Percentiles rank a stretch among this genome's conserved stretches.
phyloP scores from a whole-genome alignment of 768 basidiomycete genomes.

The Cyathus striatus region DNA sequence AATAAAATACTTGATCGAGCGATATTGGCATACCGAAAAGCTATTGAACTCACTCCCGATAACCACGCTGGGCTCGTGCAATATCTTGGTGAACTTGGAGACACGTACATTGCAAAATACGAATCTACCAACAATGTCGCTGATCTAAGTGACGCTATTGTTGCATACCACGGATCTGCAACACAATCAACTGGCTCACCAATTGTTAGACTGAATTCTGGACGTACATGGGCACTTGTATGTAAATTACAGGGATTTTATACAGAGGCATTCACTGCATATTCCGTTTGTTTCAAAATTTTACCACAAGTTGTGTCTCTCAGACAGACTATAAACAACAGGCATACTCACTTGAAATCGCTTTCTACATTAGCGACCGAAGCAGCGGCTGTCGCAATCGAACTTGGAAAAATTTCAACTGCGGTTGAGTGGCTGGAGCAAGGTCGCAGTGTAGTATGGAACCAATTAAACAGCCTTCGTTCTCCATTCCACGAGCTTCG shows the following conservation, averaged over 20 bases:
- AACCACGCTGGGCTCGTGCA: not conserved
- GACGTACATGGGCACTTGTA: slow-evolving; percentile 4
- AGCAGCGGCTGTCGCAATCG: slow-evolving; percentile 10
- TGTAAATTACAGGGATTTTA: not conserved
- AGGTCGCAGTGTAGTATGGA: slow-evolving; percentile 16
- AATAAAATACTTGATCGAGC: not conserved
- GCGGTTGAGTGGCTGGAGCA: slow-evolving; percentile 19
- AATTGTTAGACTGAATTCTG: slow-evolving; percentile 1
- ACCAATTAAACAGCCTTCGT: slow-evolving; percentile 10
- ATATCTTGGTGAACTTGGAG: not conserved
- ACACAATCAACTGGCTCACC: slow-evolving; percentile 3
- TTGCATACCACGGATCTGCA: slow-evolving; percentile 3
- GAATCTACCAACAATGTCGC: not conserved
- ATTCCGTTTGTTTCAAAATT: slow-evolving; percentile 5
- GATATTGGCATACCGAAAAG: not conserved
- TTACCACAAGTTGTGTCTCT: slow-evolving; percentile 12
- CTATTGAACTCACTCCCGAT: not conserved
- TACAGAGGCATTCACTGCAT: slow-evolving; percentile 3
- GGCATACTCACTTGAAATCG: slow-evolving; percentile 5
- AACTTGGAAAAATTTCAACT: not conserved
- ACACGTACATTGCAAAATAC: not conserved
- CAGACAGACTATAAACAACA: slow-evolving; percentile 7
- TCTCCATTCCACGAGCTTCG: slow-evolving; percentile 12
- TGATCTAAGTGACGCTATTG: not conserved
- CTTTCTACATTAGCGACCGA: slow-evolving; percentile 4